phyloP scores from a whole-genome alignment of 129 eudicot genomes.

The Flaveria robusta region DNA sequence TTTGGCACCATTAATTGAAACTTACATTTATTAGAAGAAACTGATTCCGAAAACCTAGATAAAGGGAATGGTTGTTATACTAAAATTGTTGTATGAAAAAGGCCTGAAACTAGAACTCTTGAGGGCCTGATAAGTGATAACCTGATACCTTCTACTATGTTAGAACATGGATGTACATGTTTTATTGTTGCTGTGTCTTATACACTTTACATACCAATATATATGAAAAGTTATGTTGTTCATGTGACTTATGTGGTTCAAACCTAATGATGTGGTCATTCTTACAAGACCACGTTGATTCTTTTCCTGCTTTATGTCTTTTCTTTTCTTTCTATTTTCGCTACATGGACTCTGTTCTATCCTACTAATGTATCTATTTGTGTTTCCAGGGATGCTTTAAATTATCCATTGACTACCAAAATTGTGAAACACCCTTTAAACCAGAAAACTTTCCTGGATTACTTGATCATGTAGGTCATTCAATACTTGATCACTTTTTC shows the following conservation, averaged over 20 bases:
- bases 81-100: no score
- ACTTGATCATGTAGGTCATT: conserved; percentile 50
- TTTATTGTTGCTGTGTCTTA: not conserved
- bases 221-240: not conserved
- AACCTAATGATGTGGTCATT: not conserved
- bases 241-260: not conserved
- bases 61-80: no score
- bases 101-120: no score
- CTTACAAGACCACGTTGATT: not conserved
- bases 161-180: not conserved
- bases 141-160: no score
- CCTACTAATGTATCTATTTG: not conserved
- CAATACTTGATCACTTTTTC: conserved; percentile 65
- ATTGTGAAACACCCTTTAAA: conserved; percentile 37
- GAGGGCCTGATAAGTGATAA: no score
- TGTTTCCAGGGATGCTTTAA: conserved; percentile 66
- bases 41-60: no score
- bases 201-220: not conserved
- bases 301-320: not conserved
- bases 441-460: conserved; percentile 43
- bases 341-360: not conserved
- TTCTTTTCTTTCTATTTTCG: not conserved
- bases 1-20: no score
- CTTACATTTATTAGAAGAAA: no score
- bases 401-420: conserved; percentile 44